Evolutionary conservation across 495 filamentous ascomycete genomes (phyloP).

Genomic region (Xylaria cubensis): DNA sequence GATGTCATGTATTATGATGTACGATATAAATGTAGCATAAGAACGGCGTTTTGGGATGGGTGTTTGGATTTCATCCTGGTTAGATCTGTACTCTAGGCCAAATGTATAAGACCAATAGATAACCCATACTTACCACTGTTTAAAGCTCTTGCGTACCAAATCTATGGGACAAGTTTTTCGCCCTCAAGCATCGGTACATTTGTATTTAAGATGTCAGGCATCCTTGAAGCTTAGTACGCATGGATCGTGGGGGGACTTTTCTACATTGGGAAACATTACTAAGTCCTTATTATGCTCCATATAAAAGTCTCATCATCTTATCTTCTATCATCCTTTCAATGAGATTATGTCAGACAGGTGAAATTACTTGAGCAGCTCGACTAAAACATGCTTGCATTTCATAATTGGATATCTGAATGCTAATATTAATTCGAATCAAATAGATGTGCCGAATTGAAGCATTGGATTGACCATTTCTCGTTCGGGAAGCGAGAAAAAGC

Average conservation of each 20-base stretch:
- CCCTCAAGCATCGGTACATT: too few relatives aligned
- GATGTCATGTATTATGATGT: not conserved
- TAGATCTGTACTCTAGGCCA: not conserved
- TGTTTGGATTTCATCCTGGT: not conserved
- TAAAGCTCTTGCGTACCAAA: too few relatives aligned
- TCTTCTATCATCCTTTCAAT: not conserved
- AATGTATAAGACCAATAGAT: not conserved
- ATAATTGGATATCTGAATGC: not conserved
- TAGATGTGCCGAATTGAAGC: not conserved
- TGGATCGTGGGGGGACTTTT: too few relatives aligned
- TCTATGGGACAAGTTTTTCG: too few relatives aligned
- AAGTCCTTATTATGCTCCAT: too few relatives aligned
- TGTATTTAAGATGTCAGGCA: too few relatives aligned
- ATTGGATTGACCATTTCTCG: not conserved
- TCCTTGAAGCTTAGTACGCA: too few relatives aligned
- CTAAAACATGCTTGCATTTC: not conserved
- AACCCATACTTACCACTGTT: not conserved
- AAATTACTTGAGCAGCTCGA: not conserved
- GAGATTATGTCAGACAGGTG: not conserved
- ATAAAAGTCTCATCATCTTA: not conserved
- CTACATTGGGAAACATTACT: too few relatives aligned
- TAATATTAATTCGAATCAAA: not conserved
- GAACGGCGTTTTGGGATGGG: not conserved
- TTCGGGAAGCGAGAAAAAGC: not conserved
- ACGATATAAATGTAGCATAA: slow-evolving; percentile 7